A percentile compares a stretch with the other conserved stretches of the same genome.
Conservation (phyloP, 192 early-diverging fungal species). For the Coemansia sp. region DNA sequence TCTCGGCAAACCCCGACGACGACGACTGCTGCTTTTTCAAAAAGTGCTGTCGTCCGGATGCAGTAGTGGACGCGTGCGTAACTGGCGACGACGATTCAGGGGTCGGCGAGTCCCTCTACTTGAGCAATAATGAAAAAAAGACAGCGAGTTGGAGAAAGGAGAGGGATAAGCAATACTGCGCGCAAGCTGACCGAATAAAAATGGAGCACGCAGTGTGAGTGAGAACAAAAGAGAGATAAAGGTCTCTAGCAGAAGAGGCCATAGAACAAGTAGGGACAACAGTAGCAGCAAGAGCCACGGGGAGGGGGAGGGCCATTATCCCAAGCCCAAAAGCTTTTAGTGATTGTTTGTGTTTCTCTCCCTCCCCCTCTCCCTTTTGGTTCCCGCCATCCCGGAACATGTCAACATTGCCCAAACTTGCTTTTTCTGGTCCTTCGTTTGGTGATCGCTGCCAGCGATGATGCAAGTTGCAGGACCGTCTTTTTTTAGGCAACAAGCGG, state of each 20-base stretch:
- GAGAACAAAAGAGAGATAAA: slow-evolving; percentile 1
- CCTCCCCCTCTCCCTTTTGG: not conserved
- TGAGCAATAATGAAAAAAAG: not conserved
- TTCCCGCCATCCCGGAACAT: not conserved
- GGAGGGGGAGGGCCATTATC: not conserved
- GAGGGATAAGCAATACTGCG: slow-evolving; percentile 5
- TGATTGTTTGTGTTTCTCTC: slow-evolving; percentile 4
- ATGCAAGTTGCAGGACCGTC: not conserved
- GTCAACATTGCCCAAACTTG: slow-evolving; percentile 2
- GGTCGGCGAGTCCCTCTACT: slow-evolving; percentile 31
- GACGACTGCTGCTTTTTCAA: slow-evolving; percentile 53
- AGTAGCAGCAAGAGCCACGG: slow-evolving; percentile 2
- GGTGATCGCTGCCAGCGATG: not conserved
- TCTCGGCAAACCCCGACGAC: slow-evolving; percentile 45
- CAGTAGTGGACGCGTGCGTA: slow-evolving; percentile 2
- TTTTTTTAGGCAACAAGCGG: not conserved
- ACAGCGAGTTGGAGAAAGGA: not conserved
- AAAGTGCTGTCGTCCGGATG: slow-evolving; percentile 19
- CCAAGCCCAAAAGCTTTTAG: not conserved
- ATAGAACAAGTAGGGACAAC: slow-evolving; percentile 1
- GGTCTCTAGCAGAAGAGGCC: not conserved
- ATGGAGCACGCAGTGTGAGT: not conserved
- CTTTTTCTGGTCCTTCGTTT: not conserved
- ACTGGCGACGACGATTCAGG: slow-evolving; percentile 7
- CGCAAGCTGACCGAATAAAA: not conserved